Evolutionary conservation across 805 yeast species (phyloP).

Genomic region (Wickerhamomyces mucosus): DNA sequence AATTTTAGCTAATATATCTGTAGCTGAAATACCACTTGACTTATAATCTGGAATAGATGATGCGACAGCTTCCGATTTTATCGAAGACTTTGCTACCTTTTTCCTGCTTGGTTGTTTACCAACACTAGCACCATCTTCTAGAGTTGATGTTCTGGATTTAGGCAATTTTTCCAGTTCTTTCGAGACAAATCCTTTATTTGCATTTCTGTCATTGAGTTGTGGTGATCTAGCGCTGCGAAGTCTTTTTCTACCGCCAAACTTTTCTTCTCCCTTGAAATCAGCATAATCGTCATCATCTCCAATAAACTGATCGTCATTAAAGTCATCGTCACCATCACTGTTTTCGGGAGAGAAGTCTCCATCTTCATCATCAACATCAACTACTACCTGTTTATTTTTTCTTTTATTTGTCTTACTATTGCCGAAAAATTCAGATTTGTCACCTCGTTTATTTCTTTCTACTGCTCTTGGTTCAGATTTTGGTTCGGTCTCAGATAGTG

Average conservation of each 20-base stretch:
- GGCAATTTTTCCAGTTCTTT: slow-evolving; percentile 6
- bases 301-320: slow-evolving; percentile 5
- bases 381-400: slow-evolving; percentile 2
- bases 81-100: slow-evolving; percentile 2
- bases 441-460: background rate
- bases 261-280: slow-evolving; percentile 1
- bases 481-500: background rate
- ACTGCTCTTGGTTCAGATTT: background rate
- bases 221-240: no score
- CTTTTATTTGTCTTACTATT: background rate
- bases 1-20: slow-evolving; percentile 49
- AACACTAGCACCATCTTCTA: background rate
- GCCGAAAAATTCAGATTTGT: background rate
- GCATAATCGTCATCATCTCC: slow-evolving; percentile 6
- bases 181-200: slow-evolving; percentile 13
- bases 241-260: no score
- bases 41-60: background rate
- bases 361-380: slow-evolving; percentile 11
- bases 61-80: slow-evolving; percentile 1
- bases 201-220: slow-evolving; percentile 7
- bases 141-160: slow-evolving; percentile 1
- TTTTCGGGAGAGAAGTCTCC: slow-evolving; percentile 11
- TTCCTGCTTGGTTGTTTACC: slow-evolving; percentile 1
- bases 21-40: slow-evolving; percentile 30
- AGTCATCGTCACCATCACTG: slow-evolving; percentile 16